phyloP scores from a whole-genome alignment of 805 yeast species.

The Hanseniaspora singularis region DNA sequence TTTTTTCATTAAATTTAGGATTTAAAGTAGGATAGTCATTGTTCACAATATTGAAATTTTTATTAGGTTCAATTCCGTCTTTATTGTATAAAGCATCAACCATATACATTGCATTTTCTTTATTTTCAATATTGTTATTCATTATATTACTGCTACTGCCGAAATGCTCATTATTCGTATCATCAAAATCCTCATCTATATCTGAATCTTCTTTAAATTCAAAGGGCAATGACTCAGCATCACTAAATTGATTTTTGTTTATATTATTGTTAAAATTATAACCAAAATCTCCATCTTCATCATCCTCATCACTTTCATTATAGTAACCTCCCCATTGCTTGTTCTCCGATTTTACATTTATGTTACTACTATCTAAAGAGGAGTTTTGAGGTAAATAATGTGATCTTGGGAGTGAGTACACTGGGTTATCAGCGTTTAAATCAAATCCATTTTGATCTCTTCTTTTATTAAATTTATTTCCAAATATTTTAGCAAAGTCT shows the following conservation, averaged over 20 bases:
- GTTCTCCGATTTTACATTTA: neutral
- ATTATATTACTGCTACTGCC: neutral
- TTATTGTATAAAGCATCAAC: slow-evolving; percentile 10
- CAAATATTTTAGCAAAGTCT: neutral
- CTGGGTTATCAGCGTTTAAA: slow-evolving; percentile 3
- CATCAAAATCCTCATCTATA: neutral
- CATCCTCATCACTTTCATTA: slow-evolving; percentile 7
- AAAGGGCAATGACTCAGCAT: slow-evolving; percentile 25
- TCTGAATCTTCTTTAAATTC: slow-evolving; percentile 27
- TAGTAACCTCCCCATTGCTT: slow-evolving; percentile 9
- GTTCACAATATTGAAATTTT: neutral
- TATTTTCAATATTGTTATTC: neutral
- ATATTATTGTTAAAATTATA: neutral
- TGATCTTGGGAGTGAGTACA: slow-evolving; percentile 1
- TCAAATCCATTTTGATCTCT: neutral
- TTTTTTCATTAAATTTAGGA: neutral
- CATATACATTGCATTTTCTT: neutral
- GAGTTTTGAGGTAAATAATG: slow-evolving; percentile 13
- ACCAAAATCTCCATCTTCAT: neutral
- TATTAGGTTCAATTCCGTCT: neutral
- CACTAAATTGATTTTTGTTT: slow-evolving; percentile 1
- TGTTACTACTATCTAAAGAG: slow-evolving; percentile 10
- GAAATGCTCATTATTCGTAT: neutral
- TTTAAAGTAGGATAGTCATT: neutral
- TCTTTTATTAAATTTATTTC: slow-evolving; percentile 7